phyloP scores from a whole-genome alignment of 169 alveolate species.

The Cyclospora cayetanensis region DNA sequence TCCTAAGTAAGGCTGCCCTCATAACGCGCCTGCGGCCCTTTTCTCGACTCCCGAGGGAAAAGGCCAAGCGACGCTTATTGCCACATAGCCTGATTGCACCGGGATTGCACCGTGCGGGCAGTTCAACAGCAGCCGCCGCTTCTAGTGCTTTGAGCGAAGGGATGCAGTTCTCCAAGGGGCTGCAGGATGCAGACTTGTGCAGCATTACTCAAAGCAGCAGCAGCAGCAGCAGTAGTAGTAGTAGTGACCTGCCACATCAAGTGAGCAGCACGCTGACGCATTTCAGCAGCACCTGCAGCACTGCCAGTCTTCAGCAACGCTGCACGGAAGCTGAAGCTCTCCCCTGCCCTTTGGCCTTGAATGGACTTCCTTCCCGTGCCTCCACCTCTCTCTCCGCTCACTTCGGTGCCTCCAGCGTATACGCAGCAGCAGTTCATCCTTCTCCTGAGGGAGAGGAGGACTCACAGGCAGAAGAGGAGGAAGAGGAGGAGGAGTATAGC shows the following conservation, averaged over 20 bases:
- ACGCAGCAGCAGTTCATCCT: conserved; percentile 35
- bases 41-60: background rate
- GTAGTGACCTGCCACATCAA: background rate
- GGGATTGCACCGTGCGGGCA: background rate
- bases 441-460: background rate
- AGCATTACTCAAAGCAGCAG: too few species aligned
- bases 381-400: conserved; percentile 22
- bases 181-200: background rate
- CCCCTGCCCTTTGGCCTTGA: background rate
- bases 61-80: background rate
- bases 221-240: conserved; percentile 31
- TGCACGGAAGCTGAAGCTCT: background rate
- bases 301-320: background rate
- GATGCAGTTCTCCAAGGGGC: conserved; percentile 23
- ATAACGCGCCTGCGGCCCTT: background rate
- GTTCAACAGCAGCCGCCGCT: conserved; percentile 47
- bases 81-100: conserved; percentile 25
- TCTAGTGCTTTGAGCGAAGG: background rate
- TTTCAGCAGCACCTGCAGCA: conserved; percentile 57
- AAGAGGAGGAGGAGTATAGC: conserved; percentile 10
- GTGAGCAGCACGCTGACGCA: conserved; percentile 33
- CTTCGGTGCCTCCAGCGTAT: background rate
- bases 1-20: conserved; percentile 36
- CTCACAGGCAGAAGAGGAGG: conserved; percentile 15
- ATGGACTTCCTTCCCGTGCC: background rate